Percentiles rank a stretch among this genome's conserved stretches.
These are phyloP conservation scores for Xylaria digitata DNA, from an alignment of 2,329 filamentous ascomycete genomes.

Conservation along the genomic window DNA sequence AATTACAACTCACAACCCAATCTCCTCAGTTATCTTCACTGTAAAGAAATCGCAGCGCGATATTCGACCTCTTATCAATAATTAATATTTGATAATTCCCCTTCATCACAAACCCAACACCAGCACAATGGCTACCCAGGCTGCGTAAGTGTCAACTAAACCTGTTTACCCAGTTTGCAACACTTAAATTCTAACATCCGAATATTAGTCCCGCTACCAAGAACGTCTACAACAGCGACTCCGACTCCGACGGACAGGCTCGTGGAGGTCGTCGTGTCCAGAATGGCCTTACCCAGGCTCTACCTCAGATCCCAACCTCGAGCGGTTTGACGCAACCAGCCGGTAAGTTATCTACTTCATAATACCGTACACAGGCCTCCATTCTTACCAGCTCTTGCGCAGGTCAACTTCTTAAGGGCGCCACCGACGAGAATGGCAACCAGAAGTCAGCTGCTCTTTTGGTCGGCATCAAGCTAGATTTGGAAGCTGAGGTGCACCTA, in stretches of 20 bases:
- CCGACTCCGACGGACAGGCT: constrained; percentile 53
- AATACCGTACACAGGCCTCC: not conserved
- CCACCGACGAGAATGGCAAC: constrained; percentile 67
- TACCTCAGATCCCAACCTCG: constrained; percentile 44
- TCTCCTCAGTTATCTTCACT: constrained; percentile 43
- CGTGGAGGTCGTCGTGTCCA: constrained; percentile 45
- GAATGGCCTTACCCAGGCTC: constrained; percentile 32
- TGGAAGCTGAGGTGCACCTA: constrained; percentile 71
- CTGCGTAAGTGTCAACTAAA: constrained; percentile 41
- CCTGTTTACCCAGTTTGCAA: not conserved
- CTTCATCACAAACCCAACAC: constrained; percentile 34
- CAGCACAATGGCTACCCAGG: constrained; percentile 46
- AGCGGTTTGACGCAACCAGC: constrained; percentile 43
- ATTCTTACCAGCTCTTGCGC: constrained; percentile 17
- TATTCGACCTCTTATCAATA: constrained; percentile 17
- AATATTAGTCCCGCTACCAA: constrained; percentile 40
- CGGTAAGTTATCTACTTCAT: constrained; percentile 35
- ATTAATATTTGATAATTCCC: constrained; percentile 14
- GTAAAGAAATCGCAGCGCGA: constrained; percentile 31
- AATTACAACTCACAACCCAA: constrained; percentile 22
- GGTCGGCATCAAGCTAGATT: constrained; percentile 71
- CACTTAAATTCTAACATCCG: constrained; percentile 33
- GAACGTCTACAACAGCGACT: constrained; percentile 51
- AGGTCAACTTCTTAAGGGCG: constrained; percentile 68
- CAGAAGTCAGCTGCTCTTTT: constrained; percentile 68